Base-by-base conservation (phyloP, 495 filamentous ascomycete genomes). In the Schizothecium vesticola region DNA sequence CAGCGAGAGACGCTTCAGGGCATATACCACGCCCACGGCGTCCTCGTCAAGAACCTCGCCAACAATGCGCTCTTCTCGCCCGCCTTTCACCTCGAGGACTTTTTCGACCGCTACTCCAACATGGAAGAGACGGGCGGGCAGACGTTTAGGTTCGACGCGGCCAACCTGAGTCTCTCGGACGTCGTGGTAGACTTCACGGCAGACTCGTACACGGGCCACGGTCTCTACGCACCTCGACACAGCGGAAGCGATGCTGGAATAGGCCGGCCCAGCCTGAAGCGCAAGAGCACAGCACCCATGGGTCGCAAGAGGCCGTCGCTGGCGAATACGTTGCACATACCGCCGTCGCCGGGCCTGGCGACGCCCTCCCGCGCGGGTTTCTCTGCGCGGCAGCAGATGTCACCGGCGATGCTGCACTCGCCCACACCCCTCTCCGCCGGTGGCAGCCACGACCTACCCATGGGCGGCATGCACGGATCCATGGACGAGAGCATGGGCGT, bases 31-130 rank as follows among this genome's bases (percentile, higher is more conserved):
- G 89, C 86, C 29, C 92, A 96, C 70, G 81, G 87, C 1, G 89
- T 92, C 72, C 81, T 94, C 9, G 88, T 93, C 22, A 89, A 91
- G 66, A 88, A 87, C 19, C 79, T 92, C 1, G 85, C 88, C 7
- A 88, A 82, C 56, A 79, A 75, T 5, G 78, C 82, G 72, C 86
- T 90, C 4, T 92, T 91, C 68, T 89, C 88, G 5, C 88, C 91
- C 0, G 89, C 90, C 19, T 94, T 94, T 71, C 90, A 93, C 66
- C 84, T 93, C 4, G 92, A 96, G 69, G 91, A 93, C 71, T 96
- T 96, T 76, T 89, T 94, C 72, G 91, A 94, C 72, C 86, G 92
- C 23, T 96, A 96, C 63, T 78, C 79, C 3, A 83, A 80, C 58
- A 74, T 84, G 12, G 78, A 78, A 3, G 76, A 80, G 12, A 72